A percentile compares a stretch with the other conserved stretches of the same genome.
These are phyloP conservation scores for Lepidium aucheri DNA, from an alignment of 345 rosid species.

Conservation along the genomic window DNA sequence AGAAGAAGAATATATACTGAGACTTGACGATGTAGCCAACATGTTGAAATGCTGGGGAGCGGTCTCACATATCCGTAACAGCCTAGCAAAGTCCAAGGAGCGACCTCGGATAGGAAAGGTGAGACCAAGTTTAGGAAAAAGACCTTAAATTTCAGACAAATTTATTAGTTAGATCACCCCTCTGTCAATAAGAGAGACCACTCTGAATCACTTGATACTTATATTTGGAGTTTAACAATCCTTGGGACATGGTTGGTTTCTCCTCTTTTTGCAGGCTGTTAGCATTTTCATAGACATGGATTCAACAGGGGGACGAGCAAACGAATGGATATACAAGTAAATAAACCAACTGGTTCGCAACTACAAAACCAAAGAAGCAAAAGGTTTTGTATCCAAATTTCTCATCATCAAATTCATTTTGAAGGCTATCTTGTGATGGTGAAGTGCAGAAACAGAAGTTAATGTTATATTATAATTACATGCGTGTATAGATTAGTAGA, in stretches of 20 bases:
- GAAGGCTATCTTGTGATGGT: conserved; percentile 3
- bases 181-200: background rate
- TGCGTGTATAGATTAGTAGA: conserved; percentile 17
- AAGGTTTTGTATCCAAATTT: background rate
- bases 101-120: conserved; percentile 93
- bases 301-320: conserved; percentile 82
- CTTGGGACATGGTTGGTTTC: background rate
- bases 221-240: background rate
- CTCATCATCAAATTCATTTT: background rate
- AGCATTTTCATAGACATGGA: conserved; percentile 98
- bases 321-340: conserved; percentile 96
- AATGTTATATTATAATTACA: background rate
- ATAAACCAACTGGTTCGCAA: background rate
- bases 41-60: conserved; percentile 96
- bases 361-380: background rate
- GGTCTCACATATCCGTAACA: conserved; percentile 79
- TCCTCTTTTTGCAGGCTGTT: conserved; percentile 61
- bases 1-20: conserved; percentile 83
- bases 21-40: conserved; percentile 94
- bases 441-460: background rate
- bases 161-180: background rate
- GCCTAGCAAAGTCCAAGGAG: conserved; percentile 79
- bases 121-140: conserved; percentile 7
- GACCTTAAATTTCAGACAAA: background rate
- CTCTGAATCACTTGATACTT: background rate